Conservation (phyloP, 2,329 filamentous ascomycete species). For the Elsinoe ampelina region DNA sequence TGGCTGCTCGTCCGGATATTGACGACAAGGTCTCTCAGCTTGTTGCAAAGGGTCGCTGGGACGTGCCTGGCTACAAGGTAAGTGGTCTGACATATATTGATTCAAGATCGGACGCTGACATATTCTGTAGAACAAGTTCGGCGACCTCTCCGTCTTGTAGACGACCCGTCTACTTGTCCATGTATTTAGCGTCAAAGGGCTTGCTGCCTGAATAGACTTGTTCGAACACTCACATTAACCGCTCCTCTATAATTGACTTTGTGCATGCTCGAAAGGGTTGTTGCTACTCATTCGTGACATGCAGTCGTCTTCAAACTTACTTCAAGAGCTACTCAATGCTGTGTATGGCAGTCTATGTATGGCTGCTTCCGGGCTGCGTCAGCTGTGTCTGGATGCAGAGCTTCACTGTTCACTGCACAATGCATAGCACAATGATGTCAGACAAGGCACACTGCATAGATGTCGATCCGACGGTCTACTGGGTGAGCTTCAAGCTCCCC, state of each 20-base stretch:
- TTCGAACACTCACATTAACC: neutral
- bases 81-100: slow-evolving; percentile 26
- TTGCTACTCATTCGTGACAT: no score
- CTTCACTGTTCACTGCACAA: no score
- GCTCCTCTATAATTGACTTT: neutral
- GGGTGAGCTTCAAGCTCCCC: no score
- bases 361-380: no score
- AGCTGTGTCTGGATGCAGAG: no score
- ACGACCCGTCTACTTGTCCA: slow-evolving; percentile 25
- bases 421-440: no score
- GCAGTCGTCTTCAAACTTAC: no score
- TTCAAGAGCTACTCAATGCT: no score
- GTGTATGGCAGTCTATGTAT: no score
- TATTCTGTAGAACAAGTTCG: slow-evolving; percentile 80
- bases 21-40: slow-evolving; percentile 93
- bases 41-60: slow-evolving; percentile 96
- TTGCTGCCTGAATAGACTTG: slow-evolving; percentile 10
- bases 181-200: slow-evolving; percentile 13
- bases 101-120: slow-evolving; percentile 36
- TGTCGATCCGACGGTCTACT: no score
- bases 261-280: neutral
- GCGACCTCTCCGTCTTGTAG: slow-evolving; percentile 92
- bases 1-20: slow-evolving; percentile 87
- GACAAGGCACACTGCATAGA: no score
- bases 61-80: slow-evolving; percentile 98